A percentile compares a stretch with the other conserved stretches of the same genome.
Conservation (phyloP, 805 yeast species). For the Clavispora asparagi region DNA sequence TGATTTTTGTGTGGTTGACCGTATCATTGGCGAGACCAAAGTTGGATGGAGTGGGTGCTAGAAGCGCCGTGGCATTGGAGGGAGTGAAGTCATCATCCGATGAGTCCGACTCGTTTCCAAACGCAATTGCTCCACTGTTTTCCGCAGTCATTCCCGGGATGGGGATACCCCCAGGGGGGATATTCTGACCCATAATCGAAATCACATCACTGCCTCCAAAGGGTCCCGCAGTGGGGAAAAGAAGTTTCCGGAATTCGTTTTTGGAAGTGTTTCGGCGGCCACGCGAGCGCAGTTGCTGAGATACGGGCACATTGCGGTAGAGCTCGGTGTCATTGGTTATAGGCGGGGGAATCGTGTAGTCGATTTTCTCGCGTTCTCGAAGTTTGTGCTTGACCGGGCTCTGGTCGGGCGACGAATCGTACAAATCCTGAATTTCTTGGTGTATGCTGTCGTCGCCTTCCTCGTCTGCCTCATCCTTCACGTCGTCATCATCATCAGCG, state of each 20-base stretch:
- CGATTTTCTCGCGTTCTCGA: slow-evolving; percentile 55
- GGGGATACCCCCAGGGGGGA: slow-evolving; percentile 47
- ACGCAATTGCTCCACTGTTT: slow-evolving; percentile 20
- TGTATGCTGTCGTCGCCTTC: slow-evolving; percentile 39
- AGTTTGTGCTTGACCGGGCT: slow-evolving; percentile 40
- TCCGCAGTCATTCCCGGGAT: slow-evolving; percentile 28
- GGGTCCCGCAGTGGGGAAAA: slow-evolving; percentile 94
- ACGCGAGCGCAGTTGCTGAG: slow-evolving; percentile 24
- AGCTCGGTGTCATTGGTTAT: slow-evolving; percentile 40
- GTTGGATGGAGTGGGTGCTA: background rate
- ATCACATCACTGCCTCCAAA: slow-evolving; percentile 95
- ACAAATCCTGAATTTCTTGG: slow-evolving; percentile 62
- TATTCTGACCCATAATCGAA: slow-evolving; percentile 70
- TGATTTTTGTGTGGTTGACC: slow-evolving; percentile 25
- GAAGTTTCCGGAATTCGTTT: slow-evolving; percentile 52
- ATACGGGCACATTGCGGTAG: slow-evolving; percentile 5
- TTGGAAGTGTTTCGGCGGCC: slow-evolving; percentile 28
- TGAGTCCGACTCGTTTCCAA: slow-evolving; percentile 51
- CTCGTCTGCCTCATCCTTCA: slow-evolving; percentile 15
- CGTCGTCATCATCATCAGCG: slow-evolving; percentile 10
- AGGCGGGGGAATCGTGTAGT: slow-evolving; percentile 84
- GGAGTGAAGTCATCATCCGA: slow-evolving; percentile 56
- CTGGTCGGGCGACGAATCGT: slow-evolving; percentile 53
- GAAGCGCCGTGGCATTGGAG: slow-evolving; percentile 19
- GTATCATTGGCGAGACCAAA: slow-evolving; percentile 12